A percentile compares a stretch with the other conserved stretches of the same genome.
phyloP scores from a whole-genome alignment of 2,329 filamentous ascomycete species.

The Colletotrichum sp. region DNA sequence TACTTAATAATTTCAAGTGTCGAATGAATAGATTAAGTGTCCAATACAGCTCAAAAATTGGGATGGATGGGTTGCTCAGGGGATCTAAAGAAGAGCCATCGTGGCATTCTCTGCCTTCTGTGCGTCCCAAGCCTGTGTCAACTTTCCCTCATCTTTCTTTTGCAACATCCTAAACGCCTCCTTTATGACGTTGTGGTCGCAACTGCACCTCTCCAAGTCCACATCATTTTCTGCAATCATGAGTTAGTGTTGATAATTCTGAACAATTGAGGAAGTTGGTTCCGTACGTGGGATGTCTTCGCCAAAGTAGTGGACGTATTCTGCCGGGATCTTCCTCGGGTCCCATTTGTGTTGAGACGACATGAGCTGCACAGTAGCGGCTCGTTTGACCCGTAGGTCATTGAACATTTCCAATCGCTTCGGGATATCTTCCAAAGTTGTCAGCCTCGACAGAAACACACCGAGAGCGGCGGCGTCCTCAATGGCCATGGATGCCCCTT shows the following conservation, averaged over 20 bases:
- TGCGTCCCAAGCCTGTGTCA: not conserved
- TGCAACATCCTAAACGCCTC: not conserved
- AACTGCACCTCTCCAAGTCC: not conserved
- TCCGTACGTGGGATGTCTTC: not conserved
- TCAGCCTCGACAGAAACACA: not conserved
- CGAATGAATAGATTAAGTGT: rapidly evolving
- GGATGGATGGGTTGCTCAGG: not conserved
- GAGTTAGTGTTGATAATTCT: not conserved
- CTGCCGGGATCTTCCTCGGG: not conserved
- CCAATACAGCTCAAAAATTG: not conserved
- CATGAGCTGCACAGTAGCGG: not conserved
- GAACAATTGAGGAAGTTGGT: not conserved
- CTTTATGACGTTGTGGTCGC: not conserved
- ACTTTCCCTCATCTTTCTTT: not conserved
- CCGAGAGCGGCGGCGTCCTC: not conserved
- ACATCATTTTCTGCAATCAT: not conserved
- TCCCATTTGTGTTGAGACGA: not conserved
- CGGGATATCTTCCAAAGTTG: not conserved
- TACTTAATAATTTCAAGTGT: not conserved
- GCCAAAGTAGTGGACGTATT: not conserved
- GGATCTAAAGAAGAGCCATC: not conserved
- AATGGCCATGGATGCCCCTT: not conserved
- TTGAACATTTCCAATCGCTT: not conserved
- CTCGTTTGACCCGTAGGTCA: not conserved
- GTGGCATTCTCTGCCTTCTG: not conserved